These are phyloP conservation scores for Aethionema arabicum DNA, from an alignment of 345 rosid genomes.

Conservation along the genomic window DNA sequence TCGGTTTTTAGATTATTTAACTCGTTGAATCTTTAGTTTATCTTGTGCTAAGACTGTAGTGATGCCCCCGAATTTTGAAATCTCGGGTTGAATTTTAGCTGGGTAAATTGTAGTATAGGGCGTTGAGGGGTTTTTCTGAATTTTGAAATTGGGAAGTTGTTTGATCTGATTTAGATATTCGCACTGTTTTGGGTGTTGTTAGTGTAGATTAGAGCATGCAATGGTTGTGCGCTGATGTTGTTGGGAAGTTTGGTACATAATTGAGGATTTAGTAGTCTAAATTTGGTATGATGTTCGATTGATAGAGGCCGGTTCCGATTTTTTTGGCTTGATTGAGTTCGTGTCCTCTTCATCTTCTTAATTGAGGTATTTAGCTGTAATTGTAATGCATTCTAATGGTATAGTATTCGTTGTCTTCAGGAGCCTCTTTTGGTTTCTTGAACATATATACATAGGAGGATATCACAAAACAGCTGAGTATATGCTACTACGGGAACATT, in stretches of 20 bases:
- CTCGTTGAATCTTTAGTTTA: constrained; percentile 28
- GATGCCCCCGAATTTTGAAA: not conserved
- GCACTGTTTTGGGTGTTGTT: constrained; percentile 5
- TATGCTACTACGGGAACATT: constrained; percentile 47
- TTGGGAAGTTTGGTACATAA: constrained; percentile 17
- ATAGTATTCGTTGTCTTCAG: constrained; percentile 28
- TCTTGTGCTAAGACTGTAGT: constrained; percentile 23
- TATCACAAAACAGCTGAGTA: constrained; percentile 38
- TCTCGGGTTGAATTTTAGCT: constrained; percentile 17
- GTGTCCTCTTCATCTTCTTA: not conserved
- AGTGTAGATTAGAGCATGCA: constrained; percentile 28
- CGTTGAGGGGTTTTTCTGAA: constrained; percentile 18
- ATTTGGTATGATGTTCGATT: constrained; percentile 2
- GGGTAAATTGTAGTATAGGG: not conserved
- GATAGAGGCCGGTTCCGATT: not conserved
- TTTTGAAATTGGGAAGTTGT: constrained; percentile 24
- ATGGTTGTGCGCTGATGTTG: constrained; percentile 1
- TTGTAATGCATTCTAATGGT: not conserved
- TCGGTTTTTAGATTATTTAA: constrained; percentile 21
- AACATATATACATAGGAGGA: constrained; percentile 26
- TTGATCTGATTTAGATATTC: constrained; percentile 19
- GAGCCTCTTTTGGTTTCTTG: constrained; percentile 26
- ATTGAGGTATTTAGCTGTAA: not conserved
- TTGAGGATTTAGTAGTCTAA: constrained; percentile 22
- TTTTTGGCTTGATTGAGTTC: constrained; percentile 1